These are phyloP conservation scores for Fusarium fracticaudum DNA, from an alignment of 2,329 filamentous ascomycete genomes.

Conservation along the genomic window DNA sequence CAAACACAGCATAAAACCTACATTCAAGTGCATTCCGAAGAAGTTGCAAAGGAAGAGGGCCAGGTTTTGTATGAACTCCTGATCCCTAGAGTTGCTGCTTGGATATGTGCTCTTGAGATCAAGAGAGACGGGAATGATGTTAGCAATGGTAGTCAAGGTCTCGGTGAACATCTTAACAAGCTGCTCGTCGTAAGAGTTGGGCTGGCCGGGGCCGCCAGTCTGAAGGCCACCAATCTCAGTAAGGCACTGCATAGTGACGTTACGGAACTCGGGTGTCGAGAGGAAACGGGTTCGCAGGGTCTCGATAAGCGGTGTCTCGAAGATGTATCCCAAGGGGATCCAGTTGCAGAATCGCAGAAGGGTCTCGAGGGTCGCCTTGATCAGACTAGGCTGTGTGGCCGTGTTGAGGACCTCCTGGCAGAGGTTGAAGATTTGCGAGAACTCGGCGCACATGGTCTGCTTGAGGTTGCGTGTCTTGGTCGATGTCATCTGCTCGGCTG, in stretches of 20 bases:
- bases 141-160: slow-evolving; percentile 89
- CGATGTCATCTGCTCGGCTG: slow-evolving; percentile 99
- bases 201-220: slow-evolving; percentile 74
- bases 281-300: slow-evolving; percentile 93
- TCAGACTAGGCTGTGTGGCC: slow-evolving; percentile 85
- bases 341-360: slow-evolving; percentile 97
- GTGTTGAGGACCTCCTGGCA: slow-evolving; percentile 95
- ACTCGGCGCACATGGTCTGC: slow-evolving; percentile 98
- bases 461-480: slow-evolving; percentile 96
- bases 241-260: slow-evolving; percentile 94
- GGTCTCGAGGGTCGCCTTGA: slow-evolving; percentile 97
- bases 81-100: slow-evolving; percentile 89
- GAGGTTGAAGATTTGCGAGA: slow-evolving; percentile 97
- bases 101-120: slow-evolving; percentile 93
- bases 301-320: slow-evolving; percentile 96
- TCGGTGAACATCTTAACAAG: slow-evolving; percentile 99
- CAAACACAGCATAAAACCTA: slow-evolving; percentile 51
- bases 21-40: slow-evolving; percentile 90
- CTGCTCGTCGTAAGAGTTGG: slow-evolving; percentile 89
- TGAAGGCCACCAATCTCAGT: slow-evolving; percentile 97
- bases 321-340: slow-evolving; percentile 98
- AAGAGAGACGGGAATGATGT: slow-evolving; percentile 89
- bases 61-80: slow-evolving; percentile 97
- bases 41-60: slow-evolving; percentile 97
- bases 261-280: slow-evolving; percentile 93